phyloP scores from a whole-genome alignment of 176 grass and related monocot genomes.

The Bromus sterilis region DNA sequence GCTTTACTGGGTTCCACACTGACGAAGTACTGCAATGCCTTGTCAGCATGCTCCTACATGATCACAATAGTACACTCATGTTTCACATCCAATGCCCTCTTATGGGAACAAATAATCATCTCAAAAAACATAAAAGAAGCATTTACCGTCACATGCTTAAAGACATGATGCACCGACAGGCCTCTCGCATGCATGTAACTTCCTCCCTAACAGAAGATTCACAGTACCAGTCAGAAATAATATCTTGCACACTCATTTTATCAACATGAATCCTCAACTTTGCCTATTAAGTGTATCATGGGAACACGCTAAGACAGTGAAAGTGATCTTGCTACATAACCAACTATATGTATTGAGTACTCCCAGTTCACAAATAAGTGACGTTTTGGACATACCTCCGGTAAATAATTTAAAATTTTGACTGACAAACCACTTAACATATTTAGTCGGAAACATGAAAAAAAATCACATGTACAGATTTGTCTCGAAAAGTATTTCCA shows the following conservation, averaged over 20 bases:
- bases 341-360: not conserved
- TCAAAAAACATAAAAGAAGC: conserved; percentile 13
- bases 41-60: conserved; percentile 88
- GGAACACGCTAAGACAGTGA: conserved; percentile 7
- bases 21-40: conserved; percentile 80
- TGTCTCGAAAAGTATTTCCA: not conserved
- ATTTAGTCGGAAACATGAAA: not conserved
- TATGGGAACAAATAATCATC: not conserved
- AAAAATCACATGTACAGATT: not conserved
- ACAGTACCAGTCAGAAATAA: conserved; percentile 21
- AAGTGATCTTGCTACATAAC: not conserved
- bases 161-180: conserved; percentile 71
- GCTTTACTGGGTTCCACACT: conserved; percentile 56
- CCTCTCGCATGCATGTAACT: conserved; percentile 86
- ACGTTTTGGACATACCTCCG: not conserved
- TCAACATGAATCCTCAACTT: not conserved
- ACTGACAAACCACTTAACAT: not conserved
- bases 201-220: conserved; percentile 58
- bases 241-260: not conserved
- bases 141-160: conserved; percentile 80
- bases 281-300: not conserved
- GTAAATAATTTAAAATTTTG: not conserved
- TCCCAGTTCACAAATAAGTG: not conserved
- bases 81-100: not conserved
- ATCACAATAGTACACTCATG: conserved; percentile 21